phyloP scores from a whole-genome alignment of 805 yeast genomes.

The Candida multigemmis region DNA sequence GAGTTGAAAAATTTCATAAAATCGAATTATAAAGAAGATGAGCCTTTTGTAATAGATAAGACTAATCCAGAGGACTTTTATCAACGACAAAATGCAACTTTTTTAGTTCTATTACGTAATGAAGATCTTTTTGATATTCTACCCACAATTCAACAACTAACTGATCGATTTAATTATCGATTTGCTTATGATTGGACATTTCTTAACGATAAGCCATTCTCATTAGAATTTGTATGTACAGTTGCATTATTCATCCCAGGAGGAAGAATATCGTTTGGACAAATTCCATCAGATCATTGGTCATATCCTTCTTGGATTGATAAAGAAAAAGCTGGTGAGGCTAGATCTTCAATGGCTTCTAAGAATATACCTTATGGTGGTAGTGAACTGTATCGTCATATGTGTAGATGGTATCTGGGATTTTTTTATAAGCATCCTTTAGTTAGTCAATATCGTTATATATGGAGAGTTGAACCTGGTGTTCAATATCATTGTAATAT shows the following conservation, averaged over 20 bases:
- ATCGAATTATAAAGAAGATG: too few relatives aligned
- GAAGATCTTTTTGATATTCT: constrained; percentile 49
- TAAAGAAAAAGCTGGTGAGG: constrained; percentile 9
- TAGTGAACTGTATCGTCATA: constrained; percentile 57
- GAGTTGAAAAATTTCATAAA: too few relatives aligned
- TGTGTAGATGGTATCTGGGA: constrained; percentile 46
- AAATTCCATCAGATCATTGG: constrained; percentile 60
- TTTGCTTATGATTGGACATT: constrained; percentile 76
- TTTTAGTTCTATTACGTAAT: constrained; percentile 66
- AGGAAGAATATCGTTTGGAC: constrained; percentile 56
- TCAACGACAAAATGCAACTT: constrained; percentile 55
- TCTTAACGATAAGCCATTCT: constrained; percentile 60
- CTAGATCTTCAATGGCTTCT: constrained; percentile 1
- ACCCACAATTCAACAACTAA: constrained; percentile 52
- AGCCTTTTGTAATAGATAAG: too few relatives aligned
- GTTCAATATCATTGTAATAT: constrained; percentile 53
- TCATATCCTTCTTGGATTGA: constrained; percentile 60
- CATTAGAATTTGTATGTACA: constrained; percentile 41
- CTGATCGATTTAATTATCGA: constrained; percentile 54
- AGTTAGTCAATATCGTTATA: constrained; percentile 52
- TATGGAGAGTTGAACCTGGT: constrained; percentile 75
- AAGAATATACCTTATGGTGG: constrained; percentile 46
- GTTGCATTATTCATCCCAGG: constrained; percentile 42
- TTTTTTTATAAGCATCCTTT: constrained; percentile 57
- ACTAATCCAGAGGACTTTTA: too few relatives aligned